Base-by-base conservation (phyloP, 2,329 filamentous ascomycete species). In the Verticillium alfalfae region DNA sequence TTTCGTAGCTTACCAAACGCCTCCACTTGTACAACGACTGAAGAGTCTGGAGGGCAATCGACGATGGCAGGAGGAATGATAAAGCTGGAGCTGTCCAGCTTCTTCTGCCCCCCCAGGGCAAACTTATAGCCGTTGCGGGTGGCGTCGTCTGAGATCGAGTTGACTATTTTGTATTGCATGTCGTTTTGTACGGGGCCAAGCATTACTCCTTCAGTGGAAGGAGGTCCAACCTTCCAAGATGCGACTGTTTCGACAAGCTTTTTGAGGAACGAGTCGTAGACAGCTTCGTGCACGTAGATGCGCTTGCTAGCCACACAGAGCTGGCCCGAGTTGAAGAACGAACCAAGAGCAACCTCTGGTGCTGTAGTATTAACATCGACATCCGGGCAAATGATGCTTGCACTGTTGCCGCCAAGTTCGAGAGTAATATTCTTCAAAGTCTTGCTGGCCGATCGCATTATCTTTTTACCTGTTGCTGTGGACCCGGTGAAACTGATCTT, bases 401-500 rank as follows among this genome's bases (percentile, higher is more conserved):
- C 78, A 63, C 87, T 84, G 65, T 88, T 88, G 36, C 85, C 85
- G 34, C 84, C 82, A 70, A 88, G 78, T 70, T 81, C 83, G 9
- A 85, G 75, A 0, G 83, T 83, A 1, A 84, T 74, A 37, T 79
- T 76, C 70, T 86, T 86, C 56, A 86, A 69, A 0, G 81, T 83
- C 66, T 75, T 76, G 9, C 80, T 76, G 63, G 79, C 81, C 64
- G 75, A 78, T 38, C 74, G 77, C 76, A 83, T 79, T 49, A 85
- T 78, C 56, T 73, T 75, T 65, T 80, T 79, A 37, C 65, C 82
- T 70, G 83, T 85, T 4, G 75, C 70, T 5, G 75, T 82, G 1
- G 83, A 84, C 2, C 84, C 84, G 0, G 84, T 87, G 68, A 87
- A 87, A 62, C 75, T 81, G 68, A 87, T 82, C 72, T 86, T 85